Conservation (phyloP, 1,139 yeast species). For the Wickerhamiella infanticola region DNA sequence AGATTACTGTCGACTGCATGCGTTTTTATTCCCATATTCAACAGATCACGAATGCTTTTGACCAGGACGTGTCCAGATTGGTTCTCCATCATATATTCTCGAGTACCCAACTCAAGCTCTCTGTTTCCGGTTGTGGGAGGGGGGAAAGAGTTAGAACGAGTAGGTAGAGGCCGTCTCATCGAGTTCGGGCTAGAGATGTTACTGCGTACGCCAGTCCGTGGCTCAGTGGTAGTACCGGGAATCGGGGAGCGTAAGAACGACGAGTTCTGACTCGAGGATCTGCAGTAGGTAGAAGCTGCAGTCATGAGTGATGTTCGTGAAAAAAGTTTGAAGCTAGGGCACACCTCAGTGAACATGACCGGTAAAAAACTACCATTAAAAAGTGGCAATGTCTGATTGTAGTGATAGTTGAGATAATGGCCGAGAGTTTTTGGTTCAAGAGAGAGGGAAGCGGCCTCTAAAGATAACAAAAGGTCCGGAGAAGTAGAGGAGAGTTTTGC, state of each 20-base stretch:
- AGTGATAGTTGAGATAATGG: slow-evolving; percentile 28
- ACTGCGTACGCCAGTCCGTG: not conserved
- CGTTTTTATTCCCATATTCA: slow-evolving; percentile 40
- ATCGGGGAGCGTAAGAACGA: not conserved
- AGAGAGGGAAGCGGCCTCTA: slow-evolving; percentile 23
- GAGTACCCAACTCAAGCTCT: slow-evolving; percentile 25
- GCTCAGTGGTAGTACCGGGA: not conserved
- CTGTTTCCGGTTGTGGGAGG: slow-evolving; percentile 26
- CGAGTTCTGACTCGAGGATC: not conserved
- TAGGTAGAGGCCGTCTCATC: not conserved
- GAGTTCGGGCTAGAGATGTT: not conserved
- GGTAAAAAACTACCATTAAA: slow-evolving; percentile 46
- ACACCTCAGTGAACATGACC: slow-evolving; percentile 39
- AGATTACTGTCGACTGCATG: slow-evolving; percentile 38
- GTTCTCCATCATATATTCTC: slow-evolving; percentile 24
- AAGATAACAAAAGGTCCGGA: slow-evolving; percentile 7
- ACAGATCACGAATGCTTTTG: slow-evolving; percentile 41
- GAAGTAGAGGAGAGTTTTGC: slow-evolving; percentile 7
- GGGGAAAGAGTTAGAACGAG: slow-evolving; percentile 25
- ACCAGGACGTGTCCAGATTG: slow-evolving; percentile 32
- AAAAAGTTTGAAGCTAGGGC: slow-evolving; percentile 40
- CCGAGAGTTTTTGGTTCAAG: slow-evolving; percentile 34
- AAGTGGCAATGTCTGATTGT: slow-evolving; percentile 33
- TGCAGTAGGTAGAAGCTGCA: slow-evolving; percentile 7
- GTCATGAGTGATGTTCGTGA: slow-evolving; percentile 33